Percentiles rank a stretch among this genome's conserved stretches.
Evolutionary conservation across 306 rosid species (phyloP).

Genomic region (Lithocarpus polystachyus): DNA sequence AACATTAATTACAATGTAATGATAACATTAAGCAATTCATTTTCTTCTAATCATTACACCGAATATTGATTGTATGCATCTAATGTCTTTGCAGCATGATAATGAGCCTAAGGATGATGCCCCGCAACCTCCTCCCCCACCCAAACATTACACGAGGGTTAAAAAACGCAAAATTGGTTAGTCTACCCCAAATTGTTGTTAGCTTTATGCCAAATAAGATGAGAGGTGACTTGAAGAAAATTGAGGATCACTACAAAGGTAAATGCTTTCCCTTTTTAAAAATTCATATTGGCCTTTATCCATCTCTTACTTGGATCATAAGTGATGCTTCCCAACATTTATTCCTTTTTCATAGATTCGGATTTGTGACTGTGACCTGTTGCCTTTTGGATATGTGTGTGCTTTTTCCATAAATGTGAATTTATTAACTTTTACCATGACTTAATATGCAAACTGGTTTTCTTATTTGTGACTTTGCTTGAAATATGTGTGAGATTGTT

Average conservation of each 20-base stretch:
- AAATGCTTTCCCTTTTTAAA: constrained; percentile 44
- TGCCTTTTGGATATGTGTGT: constrained; percentile 25
- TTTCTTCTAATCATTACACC: no score
- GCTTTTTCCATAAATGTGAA: constrained; percentile 34
- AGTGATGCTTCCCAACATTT: constrained; percentile 63
- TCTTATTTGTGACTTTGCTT: constrained; percentile 22
- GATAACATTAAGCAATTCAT: no score
- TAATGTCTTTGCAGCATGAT: no score
- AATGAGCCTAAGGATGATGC: no score
- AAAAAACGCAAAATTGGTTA: no score
- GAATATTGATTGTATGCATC: no score
- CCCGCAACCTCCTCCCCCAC: no score
- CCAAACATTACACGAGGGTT: no score
- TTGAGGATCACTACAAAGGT: constrained; percentile 75
- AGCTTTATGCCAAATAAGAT: no score
- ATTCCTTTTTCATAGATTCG: constrained; percentile 33
- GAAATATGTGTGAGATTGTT: constrained; percentile 17
- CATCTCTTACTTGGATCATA: constrained; percentile 75
- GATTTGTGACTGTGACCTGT: constrained; percentile 32
- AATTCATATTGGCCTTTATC: constrained; percentile 39
- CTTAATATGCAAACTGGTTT: constrained; percentile 15
- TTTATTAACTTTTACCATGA: constrained; percentile 21
- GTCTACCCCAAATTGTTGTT: no score
- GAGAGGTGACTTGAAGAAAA: no score
- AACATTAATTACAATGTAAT: no score